Base-by-base conservation (phyloP, 75 land plant species). In the Selaginella moellendorffii region DNA sequence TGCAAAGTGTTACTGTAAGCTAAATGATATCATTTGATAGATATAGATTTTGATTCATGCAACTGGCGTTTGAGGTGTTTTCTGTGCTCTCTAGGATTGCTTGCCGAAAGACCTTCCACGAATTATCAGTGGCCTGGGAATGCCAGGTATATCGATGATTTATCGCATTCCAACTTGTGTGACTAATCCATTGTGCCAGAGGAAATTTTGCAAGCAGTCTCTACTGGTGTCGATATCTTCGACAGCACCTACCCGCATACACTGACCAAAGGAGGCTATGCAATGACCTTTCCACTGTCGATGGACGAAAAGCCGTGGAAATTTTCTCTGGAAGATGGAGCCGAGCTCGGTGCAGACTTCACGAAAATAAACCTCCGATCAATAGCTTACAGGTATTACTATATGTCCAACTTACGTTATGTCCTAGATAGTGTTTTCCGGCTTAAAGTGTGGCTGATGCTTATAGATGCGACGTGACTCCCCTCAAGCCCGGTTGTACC, bases 181-280 rank as follows among this genome's bases (percentile, higher is more conserved):
- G 1, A 27, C 26, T 2, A 24, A 66, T 65, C 28, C 53, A 26
- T 58, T 23, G 27, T 79, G 71, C 86, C 83, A 91, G 97, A 87
- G 71, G 97, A 91, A 78, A 76, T 91, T 31, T 74, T 91, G 64
- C 81, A 88, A 68, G 95, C 96, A 26, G 81, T 91, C 54, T 83
- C 86, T 68, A 80, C 84, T 31, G 97, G 97, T 0, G 67, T 91
- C 53, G 97, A 91, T 65, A 65, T 88, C 0, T 91, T 91, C 74
- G 97, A 87, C 65, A 84, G 89, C 62, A 79, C 75, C 86, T 91
- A 87, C 66, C 80, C 91, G 26, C 79, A 85, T 67, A 78, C 81
- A 69, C 80, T 91, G 42, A 91, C 95, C 0, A 69, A 78, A 64
- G 93, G 80, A 61, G 97, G 93, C 19, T 79, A 75, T 81, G 97